Conservation (phyloP, 192 early-diverging fungal genomes). For the Physocladia obscura region DNA sequence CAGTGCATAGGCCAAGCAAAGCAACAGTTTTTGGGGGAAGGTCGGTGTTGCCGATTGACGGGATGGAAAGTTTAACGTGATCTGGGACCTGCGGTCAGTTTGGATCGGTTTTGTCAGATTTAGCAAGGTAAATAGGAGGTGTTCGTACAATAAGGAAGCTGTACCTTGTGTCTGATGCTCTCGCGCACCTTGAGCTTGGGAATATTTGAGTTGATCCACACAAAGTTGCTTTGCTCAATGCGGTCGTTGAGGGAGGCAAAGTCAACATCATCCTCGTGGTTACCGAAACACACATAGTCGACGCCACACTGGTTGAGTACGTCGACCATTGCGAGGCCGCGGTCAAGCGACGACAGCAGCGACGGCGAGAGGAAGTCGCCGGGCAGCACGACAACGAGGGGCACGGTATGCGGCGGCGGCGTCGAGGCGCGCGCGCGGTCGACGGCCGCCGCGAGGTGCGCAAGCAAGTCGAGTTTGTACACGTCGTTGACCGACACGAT, state of each 20-base stretch:
- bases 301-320: slow-evolving; percentile 15
- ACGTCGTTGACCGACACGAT: slow-evolving; percentile 11
- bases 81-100: not conserved
- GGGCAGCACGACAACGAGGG: not conserved
- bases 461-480: not conserved
- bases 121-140: too few species aligned
- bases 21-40: not conserved
- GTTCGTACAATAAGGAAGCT: too few species aligned
- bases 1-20: slow-evolving; percentile 17
- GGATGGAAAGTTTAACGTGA: not conserved
- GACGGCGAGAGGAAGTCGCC: slow-evolving; percentile 22
- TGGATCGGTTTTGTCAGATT: too few species aligned
- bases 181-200: not conserved
- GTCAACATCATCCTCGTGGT: slow-evolving; percentile 24
- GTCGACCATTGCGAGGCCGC: slow-evolving; percentile 17
- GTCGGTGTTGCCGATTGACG: not conserved
- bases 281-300: slow-evolving; percentile 24
- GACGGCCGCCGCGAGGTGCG: not conserved
- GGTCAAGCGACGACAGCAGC: slow-evolving; percentile 5
- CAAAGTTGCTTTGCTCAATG: not conserved
- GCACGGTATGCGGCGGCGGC: not conserved
- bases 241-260: not conserved
- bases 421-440: not conserved
- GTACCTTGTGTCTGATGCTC: too few species aligned
- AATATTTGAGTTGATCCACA: slow-evolving; percentile 21